phyloP scores from a whole-genome alignment of 768 basidiomycete genomes.

The Termitomyces heimii region DNA sequence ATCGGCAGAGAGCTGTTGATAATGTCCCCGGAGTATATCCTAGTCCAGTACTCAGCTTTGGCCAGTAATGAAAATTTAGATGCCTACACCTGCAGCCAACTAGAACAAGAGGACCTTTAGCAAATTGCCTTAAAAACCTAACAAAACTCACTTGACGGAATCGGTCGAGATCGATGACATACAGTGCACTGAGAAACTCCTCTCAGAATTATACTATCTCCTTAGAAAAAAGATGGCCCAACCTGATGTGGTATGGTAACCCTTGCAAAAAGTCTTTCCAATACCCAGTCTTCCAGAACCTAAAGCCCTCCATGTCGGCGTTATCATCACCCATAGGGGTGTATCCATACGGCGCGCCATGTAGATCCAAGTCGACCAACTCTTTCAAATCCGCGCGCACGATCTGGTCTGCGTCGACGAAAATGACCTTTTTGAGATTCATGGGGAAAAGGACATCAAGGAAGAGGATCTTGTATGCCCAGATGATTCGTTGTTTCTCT shows the following conservation, averaged over 20 bases:
- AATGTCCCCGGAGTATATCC: slow-evolving; percentile 89
- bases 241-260: slow-evolving; percentile 94
- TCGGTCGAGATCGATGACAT: slow-evolving; percentile 91
- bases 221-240: slow-evolving; percentile 9
- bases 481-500: slow-evolving; percentile 97
- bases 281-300: slow-evolving; percentile 98
- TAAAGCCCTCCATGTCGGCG: slow-evolving; percentile 92
- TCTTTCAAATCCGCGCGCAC: slow-evolving; percentile 95
- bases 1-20: slow-evolving; percentile 91
- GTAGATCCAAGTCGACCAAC: slow-evolving; percentile 86
- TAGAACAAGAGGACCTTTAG: slow-evolving; percentile 14
- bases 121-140: not conserved
- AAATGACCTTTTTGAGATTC: slow-evolving; percentile 98
- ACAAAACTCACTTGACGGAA: slow-evolving; percentile 75
- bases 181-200: slow-evolving; percentile 63
- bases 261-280: slow-evolving; percentile 88
- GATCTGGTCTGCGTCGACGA: slow-evolving; percentile 97
- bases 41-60: slow-evolving; percentile 17
- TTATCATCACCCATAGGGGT: slow-evolving; percentile 98
- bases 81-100: slow-evolving; percentile 46
- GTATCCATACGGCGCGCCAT: slow-evolving; percentile 92
- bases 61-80: not conserved
- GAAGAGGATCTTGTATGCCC: slow-evolving; percentile 99
- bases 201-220: not conserved
- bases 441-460: slow-evolving; percentile 98